phyloP scores from a whole-genome alignment of 2,329 filamentous ascomycete genomes.

The Nannizzia gypsea region DNA sequence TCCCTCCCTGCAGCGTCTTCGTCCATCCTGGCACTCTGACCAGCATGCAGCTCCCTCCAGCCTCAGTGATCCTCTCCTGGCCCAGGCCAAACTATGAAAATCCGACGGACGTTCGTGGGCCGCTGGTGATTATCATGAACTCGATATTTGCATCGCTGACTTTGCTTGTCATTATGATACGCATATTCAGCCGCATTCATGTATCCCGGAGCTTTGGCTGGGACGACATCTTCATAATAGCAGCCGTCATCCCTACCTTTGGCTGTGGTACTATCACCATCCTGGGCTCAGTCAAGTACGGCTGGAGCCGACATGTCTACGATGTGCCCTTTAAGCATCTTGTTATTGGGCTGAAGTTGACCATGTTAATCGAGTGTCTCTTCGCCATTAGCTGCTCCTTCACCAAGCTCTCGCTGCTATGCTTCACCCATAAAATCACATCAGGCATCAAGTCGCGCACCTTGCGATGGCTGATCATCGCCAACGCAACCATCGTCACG shows the following conservation, averaged over 20 bases:
- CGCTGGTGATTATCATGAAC: neutral
- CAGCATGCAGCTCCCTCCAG: conserved; percentile 2
- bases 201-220: neutral
- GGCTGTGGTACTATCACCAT: neutral
- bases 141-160: neutral
- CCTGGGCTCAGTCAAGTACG: neutral
- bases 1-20: neutral
- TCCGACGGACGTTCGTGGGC: neutral
- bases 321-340: neutral
- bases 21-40: neutral
- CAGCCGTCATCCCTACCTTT: neutral
- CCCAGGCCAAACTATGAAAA: neutral
- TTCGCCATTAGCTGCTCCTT: neutral
- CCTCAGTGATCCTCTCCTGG: neutral
- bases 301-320: neutral
- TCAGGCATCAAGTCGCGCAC: neutral
- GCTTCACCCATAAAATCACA: neutral
- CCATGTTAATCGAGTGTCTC: neutral
- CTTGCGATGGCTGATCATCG: neutral
- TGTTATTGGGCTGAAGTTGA: neutral
- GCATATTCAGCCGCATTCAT: neutral
- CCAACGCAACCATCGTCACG: neutral
- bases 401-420: conserved; percentile 1
- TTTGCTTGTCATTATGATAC: neutral
- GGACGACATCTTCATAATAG: neutral